Evolutionary conservation across 257 asterid species (phyloP), one percentile per base, ranked within the genome.

Genomic region (Solanum paucissectum): DNA sequence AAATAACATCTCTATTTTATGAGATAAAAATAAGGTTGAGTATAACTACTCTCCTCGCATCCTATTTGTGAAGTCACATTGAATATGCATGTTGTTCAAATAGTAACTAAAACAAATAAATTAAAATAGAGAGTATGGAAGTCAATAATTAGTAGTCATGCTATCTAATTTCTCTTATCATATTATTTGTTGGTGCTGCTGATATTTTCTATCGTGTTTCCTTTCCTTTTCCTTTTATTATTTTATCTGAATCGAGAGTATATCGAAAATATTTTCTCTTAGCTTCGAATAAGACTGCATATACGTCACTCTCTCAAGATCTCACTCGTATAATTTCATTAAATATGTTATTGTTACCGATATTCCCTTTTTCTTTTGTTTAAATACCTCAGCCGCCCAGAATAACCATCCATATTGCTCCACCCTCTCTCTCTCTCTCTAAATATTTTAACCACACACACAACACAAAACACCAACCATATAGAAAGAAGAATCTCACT

Each of bases 371-470:
- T 81, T 64, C 72, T 84, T 21, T 11, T 49, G 38, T 52, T 87
- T 74, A 89, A 92, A 90, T 88, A 90, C 75, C 91, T 72, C 91
- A 91, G 95, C 98, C 96, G 94, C 96, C 95, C 96, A 91, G 60
- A 85, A 66, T 88, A 91, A 88, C 94, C 98, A 95, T 92, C 93
- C 93, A 93, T 90, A 93, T 90, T 90, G 93, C 93, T 87, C 87
- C 71, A 81, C 87, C 21, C 93, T 40, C 60, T 42, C 37, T 44
- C 37, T 76, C 33, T 40, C 88, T 44, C 64, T 27, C 62, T 44
- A 89, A 91, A 90, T 91, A 92, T 91, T 93, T 92, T 91, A 27
- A 87, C 87, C 90, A 86, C 91, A 71, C 89, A 75, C 90, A 60
- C 88, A 87, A 69, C 87, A 75, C 3, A 81, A 62, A 82, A 79